phyloP scores from a whole-genome alignment of 2,329 filamentous ascomycete genomes.

The Sarocladium oryzae region DNA sequence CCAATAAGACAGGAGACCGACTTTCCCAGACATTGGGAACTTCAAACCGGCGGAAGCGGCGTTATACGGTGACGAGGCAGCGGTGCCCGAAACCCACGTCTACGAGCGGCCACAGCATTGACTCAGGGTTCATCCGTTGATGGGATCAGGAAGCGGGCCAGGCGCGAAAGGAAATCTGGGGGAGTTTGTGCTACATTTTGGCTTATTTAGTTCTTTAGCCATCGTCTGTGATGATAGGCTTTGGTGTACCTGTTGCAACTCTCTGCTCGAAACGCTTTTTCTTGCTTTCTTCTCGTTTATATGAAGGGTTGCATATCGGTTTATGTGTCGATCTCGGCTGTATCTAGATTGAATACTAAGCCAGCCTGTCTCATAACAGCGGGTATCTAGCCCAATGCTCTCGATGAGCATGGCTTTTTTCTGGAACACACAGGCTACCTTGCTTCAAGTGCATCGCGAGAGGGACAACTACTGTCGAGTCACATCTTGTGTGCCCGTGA shows the following conservation, averaged over 20 bases:
- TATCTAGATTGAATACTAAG: too few relatives aligned
- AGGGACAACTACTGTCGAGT: too few relatives aligned
- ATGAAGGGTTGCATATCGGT: too few relatives aligned
- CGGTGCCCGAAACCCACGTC: background rate
- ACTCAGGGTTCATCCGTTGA: background rate
- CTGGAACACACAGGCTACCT: too few relatives aligned
- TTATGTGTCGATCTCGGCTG: too few relatives aligned
- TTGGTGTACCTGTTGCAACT: background rate
- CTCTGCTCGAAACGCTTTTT: background rate
- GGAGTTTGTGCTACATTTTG: background rate
- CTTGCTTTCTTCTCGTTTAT: background rate
- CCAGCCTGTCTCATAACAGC: background rate
- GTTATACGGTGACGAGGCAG: background rate
- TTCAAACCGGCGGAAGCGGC: background rate
- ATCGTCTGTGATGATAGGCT: background rate
- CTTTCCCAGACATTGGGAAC: background rate
- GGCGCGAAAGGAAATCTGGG: background rate
- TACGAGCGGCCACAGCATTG: background rate
- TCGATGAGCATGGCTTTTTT: background rate
- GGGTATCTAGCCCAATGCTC: background rate
- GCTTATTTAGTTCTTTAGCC: background rate
- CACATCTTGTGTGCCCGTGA: too few relatives aligned
- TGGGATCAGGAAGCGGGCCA: background rate
- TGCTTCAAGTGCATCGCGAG: too few relatives aligned
- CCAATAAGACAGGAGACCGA: background rate